Base-by-base conservation (phyloP, 352 stramenopile species). In the Ophiocytium majus region DNA sequence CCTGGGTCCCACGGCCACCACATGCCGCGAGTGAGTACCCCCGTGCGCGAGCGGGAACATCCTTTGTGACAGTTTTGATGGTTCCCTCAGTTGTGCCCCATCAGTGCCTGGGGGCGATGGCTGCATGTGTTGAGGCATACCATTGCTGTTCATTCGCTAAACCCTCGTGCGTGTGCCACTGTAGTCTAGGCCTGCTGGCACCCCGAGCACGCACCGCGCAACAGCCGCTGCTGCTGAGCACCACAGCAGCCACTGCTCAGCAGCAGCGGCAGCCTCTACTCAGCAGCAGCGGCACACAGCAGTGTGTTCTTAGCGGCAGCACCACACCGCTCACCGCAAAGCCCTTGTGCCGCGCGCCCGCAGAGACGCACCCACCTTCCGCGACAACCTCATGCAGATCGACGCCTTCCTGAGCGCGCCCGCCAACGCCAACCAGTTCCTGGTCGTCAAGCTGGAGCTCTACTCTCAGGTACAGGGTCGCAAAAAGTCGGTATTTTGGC, bases 291-390 rank as follows among this genome's bases (percentile, higher is more conserved):
- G 10, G 17, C 35, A 35, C 23, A 78, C 14, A 43, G 17, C 14
- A 17, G 5, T 78, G 32, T 43, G 35, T 14, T 35, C 5, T 43
- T 43, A 78, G 32, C 14, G 5, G 5, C 5, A 43, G 35, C 14
- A 43, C 35, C 35, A 14, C 32, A 78, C 5, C 32, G 35, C 32
- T 17, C 14, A 14, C 14, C 35, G 32, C 32, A 78, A 78, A 28
- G 23, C 28, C 23, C 14, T 14, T 78, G 5, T 78, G 5, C 35
- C 66, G 35, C 32, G n/a, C n/a, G n/a, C 14, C 5, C 50, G 31
- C 75, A 81, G 75, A 1, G 36, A 81, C n/a, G 75, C 75, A 9
- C 75, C 75, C 31, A 81, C 75, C n/a, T 81, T 81, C 50, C 75
- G 32, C 28, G 32, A 33, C 5, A 5, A 32, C 5, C 75, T 81